Conservation (phyloP, 2,329 filamentous ascomycete genomes). For the Pseudogymnoascus pannorum region DNA sequence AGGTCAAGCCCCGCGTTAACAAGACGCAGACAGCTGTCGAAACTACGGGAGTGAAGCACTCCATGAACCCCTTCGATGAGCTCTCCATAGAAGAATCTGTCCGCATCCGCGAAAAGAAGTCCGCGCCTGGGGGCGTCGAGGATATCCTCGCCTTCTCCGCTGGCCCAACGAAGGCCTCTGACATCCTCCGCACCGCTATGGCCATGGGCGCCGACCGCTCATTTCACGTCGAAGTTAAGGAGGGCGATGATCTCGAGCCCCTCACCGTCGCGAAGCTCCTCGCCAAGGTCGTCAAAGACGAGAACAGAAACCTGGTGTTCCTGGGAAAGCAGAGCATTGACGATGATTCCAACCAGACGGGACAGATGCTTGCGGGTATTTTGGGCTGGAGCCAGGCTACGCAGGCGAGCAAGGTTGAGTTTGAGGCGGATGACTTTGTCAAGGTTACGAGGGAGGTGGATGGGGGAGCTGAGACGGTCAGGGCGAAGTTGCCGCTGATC, state of each 20-base stretch:
- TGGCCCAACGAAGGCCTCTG: slow-evolving; percentile 78
- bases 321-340: slow-evolving; percentile 98
- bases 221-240: slow-evolving; percentile 77
- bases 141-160: slow-evolving; percentile 88
- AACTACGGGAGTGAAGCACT: slow-evolving; percentile 89
- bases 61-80: slow-evolving; percentile 98
- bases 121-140: slow-evolving; percentile 65
- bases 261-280: slow-evolving; percentile 89
- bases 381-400: slow-evolving; percentile 92
- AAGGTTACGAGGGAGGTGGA: slow-evolving; percentile 89
- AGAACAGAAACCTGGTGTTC: slow-evolving; percentile 86
- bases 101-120: slow-evolving; percentile 82
- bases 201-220: slow-evolving; percentile 94
- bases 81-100: slow-evolving; percentile 95
- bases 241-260: slow-evolving; percentile 74
- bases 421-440: slow-evolving; percentile 61
- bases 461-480: slow-evolving; percentile 85
- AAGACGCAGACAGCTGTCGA: slow-evolving; percentile 78
- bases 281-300: slow-evolving; percentile 67
- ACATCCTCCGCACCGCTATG: slow-evolving; percentile 92
- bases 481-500: slow-evolving; percentile 79
- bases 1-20: slow-evolving; percentile 65
- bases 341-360: slow-evolving; percentile 90
- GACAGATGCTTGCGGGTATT: slow-evolving; percentile 93
- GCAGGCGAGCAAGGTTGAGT: slow-evolving; percentile 77